phyloP scores from a whole-genome alignment of 1,284 basidiomycete species.

The Albatrellus sp. region DNA sequence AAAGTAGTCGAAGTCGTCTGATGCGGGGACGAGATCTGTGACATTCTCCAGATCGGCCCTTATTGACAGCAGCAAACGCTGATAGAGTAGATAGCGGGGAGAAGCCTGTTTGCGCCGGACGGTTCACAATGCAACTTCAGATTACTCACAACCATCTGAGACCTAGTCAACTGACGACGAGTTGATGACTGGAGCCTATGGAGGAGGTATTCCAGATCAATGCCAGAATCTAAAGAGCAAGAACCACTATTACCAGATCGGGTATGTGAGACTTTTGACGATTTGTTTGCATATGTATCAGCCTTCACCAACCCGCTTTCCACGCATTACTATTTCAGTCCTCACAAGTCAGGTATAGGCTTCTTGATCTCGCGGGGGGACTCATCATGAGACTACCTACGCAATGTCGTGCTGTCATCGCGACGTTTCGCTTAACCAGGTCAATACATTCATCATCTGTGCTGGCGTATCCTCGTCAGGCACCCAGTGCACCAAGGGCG shows the following conservation, averaged over 20 bases:
- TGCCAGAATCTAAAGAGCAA: background rate
- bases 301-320: background rate
- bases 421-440: constrained; percentile 1
- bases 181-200: background rate
- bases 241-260: background rate
- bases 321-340: background rate
- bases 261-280: background rate
- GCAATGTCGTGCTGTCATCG: constrained; percentile 3
- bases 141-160: constrained; percentile 21
- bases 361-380: background rate
- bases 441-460: constrained; percentile 12
- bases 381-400: constrained; percentile 1
- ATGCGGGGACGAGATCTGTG: constrained; percentile 48
- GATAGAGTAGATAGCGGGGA: background rate
- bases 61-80: constrained; percentile 55
- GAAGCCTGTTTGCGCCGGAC: background rate
- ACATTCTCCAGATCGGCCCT: constrained; percentile 72
- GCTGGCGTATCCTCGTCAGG: constrained; percentile 5
- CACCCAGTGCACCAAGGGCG: background rate
- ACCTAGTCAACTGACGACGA: background rate
- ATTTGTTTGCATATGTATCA: constrained; percentile 4
- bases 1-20: constrained; percentile 63
- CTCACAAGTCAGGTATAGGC: background rate
- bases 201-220: background rate
- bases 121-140: background rate